A percentile compares a stretch with the other conserved stretches of the same genome.
Conservation (phyloP, 768 basidiomycete species). For the Mycena filopes region DNA sequence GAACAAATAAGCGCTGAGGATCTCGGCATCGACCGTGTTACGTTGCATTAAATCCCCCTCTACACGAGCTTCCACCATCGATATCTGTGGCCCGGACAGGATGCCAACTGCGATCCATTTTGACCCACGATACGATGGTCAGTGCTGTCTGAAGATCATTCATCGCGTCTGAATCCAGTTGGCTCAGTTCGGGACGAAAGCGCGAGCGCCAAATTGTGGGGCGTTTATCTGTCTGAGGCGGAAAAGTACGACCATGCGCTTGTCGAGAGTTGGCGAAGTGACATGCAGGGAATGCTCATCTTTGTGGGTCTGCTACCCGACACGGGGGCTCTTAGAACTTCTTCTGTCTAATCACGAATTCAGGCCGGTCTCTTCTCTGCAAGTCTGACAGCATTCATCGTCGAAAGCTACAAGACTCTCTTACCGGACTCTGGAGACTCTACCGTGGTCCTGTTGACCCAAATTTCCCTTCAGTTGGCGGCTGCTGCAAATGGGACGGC, state of each 20-base stretch:
- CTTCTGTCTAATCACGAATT: background rate
- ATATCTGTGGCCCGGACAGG: too few species aligned
- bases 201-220: background rate
- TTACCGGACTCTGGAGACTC: background rate
- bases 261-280: slow-evolving; percentile 9
- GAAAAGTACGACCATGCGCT: slow-evolving; percentile 12
- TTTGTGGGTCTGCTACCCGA: background rate
- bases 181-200: too few species aligned
- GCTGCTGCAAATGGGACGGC: background rate
- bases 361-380: slow-evolving; percentile 19
- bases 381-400: slow-evolving; percentile 13
- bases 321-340: too few species aligned
- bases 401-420: slow-evolving; percentile 16
- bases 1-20: too few species aligned
- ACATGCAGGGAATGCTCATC: background rate
- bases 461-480: background rate
- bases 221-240: background rate
- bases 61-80: too few species aligned
- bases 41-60: too few species aligned
- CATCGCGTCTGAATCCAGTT: too few species aligned
- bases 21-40: too few species aligned
- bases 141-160: too few species aligned
- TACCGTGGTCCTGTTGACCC: background rate
- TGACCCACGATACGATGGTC: too few species aligned
- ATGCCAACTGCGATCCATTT: too few species aligned